Evolutionary conservation across 108 stramenopile species (phyloP).

Genomic region (Epithemia pelagica): DNA sequence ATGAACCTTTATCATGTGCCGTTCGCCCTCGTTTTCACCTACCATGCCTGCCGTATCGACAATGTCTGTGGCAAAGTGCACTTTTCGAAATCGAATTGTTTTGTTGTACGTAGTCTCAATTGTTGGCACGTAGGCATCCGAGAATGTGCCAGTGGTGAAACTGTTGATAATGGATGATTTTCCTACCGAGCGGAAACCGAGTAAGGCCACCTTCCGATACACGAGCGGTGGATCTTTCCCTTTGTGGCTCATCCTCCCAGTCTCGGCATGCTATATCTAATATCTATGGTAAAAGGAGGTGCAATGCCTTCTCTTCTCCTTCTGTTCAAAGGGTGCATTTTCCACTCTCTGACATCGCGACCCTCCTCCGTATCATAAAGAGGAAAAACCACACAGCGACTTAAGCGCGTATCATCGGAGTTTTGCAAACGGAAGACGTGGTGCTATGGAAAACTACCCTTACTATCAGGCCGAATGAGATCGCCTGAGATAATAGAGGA

Average conservation of each 20-base stretch:
- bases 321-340: conserved; percentile 1
- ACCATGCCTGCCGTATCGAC: conserved; percentile 92
- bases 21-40: no score
- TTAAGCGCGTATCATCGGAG: background rate
- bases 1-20: no score
- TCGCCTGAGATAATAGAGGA: no score
- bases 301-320: no score
- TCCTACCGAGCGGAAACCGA: conserved; percentile 85
- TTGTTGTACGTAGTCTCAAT: conserved; percentile 83
- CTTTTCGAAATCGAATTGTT: conserved; percentile 81
- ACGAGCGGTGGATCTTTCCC: conserved; percentile 50
- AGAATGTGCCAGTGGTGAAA: conserved; percentile 79
- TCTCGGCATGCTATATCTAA: background rate
- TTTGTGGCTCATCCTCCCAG: background rate
- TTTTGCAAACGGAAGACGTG: no score
- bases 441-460: no score
- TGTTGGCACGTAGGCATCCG: conserved; percentile 70
- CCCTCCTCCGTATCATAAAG: background rate
- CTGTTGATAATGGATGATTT: conserved; percentile 74
- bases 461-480: no score
- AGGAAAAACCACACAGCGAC: background rate
- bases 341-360: background rate
- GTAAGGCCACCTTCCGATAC: conserved; percentile 79
- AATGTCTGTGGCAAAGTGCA: conserved; percentile 88
- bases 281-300: no score